Evolutionary conservation across 176 grass and related monocot species (phyloP), one percentile per base, ranked within the genome.

Genomic region (Oryza australiensis): DNA sequence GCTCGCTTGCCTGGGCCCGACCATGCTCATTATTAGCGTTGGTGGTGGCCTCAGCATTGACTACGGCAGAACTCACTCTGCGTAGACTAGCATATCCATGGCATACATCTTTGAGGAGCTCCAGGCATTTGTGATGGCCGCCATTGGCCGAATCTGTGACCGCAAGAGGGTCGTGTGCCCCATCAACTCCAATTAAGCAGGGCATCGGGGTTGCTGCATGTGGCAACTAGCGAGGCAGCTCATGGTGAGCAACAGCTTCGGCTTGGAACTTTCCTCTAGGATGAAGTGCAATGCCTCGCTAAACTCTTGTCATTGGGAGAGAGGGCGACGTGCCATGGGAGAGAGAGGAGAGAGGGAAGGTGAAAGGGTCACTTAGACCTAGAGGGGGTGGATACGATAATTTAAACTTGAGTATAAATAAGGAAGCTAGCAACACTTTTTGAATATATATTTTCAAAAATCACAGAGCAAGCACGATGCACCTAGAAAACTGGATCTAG

Each of bases 21-120:
- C 8, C 70, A 92, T 97, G 94, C 87, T 85, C 66, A 91, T 94
- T 30, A 90, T 97, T 41, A 91, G 94, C 55, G 85, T 92, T 2
- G 94, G 94, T 24, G 94, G 94, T 20, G 94, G 94, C 37, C 91
- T 97, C 12, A 91, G 94, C 51, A 84, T 97, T 37, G 94, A 97
- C 82, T 97, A 97, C 66, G 94, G 94, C 3, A 91, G 94, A 0
- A 91, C 79, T 13, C 94, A 92, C 68, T 97, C 94, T 0, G 83
- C 87, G 26, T 63, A 80, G 76, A 94, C 94, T 11, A 91, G 94
- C 80, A 86, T 94, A 91, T 97, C 94, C 0, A 89, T 97, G 75
- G 91, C 87, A 0, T 97, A 97, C 80, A 75, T 89, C 77, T 49
- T 97, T 62, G 94, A 97, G 77, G 94, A 97, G 66, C 94, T 94